Evolutionary conservation across 306 rosid species (phyloP), one percentile per base, ranked within the genome.

Genomic region (Mimosa pudica): DNA sequence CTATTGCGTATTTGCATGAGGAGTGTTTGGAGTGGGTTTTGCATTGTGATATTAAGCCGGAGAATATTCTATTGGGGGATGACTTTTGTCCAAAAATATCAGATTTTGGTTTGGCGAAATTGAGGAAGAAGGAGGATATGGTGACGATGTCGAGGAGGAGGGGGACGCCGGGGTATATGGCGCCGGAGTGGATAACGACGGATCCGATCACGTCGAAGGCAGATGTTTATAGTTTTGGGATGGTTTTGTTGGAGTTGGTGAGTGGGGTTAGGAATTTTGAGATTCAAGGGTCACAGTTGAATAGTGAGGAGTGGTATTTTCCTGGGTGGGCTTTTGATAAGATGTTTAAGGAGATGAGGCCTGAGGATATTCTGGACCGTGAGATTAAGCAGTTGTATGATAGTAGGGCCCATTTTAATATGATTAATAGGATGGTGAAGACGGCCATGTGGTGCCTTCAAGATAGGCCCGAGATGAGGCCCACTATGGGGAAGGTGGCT

Each of bases 381-480:
- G 88, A 82, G 54, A 92, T 95, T 36, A 86, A 79, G 79, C 70
- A 89, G 12, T 54, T 81, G 52, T 95, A 90, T 46, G 98, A 95
- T 36, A 86, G 78, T 1, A 83, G 89, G 63, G 77, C 83, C 3
- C 94, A 95, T 70, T 90, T 84, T 54, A 91, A 86, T 0, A 72
- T 89, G 87, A 90, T 95, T 35, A 87, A 92, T 63, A 87, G 97
- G 9, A 95, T 95, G 98, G 91, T 95, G 10, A 85, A 87, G 83
- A 92, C 98, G 13, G 92, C 98, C 0, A 92, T 95, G 94, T 92
- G 98, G 98, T 95, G 98, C 82, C 86, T 95, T 17, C 97, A 95
- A 16, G 91, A 87, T 35, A 85, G 88, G 51, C 97, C 97, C 52
- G 97, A 95, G 81, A 67, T 72, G 82, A 88, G 98, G 81, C 98